These are phyloP conservation scores for Candida taoyuanica DNA, from an alignment of 805 yeast species.

Conservation along the genomic window DNA sequence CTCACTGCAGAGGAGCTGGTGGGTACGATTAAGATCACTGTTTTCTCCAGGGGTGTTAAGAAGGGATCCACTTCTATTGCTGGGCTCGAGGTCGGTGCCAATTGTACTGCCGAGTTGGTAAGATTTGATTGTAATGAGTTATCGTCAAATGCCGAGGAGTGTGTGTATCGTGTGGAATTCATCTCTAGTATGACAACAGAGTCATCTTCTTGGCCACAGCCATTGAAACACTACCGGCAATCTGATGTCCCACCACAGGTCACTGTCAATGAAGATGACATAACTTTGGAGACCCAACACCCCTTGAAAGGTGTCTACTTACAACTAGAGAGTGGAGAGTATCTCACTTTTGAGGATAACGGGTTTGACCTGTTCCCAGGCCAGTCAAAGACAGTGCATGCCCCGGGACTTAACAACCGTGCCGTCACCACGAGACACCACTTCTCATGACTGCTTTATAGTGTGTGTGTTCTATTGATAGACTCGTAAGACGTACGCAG, in stretches of 20 bases:
- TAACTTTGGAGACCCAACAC: constrained; percentile 24
- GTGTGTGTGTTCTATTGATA: too few species aligned
- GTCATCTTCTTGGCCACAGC: constrained; percentile 47
- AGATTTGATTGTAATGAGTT: not conserved
- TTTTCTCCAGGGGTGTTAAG: constrained; percentile 5
- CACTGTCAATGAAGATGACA: constrained; percentile 27
- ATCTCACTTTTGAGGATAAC: constrained; percentile 35
- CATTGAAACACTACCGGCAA: constrained; percentile 15
- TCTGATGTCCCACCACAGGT: constrained; percentile 21
- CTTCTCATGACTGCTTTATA: too few species aligned
- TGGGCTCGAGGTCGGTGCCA: constrained; percentile 1
- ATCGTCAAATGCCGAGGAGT: not conserved
- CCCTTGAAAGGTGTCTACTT: constrained; percentile 45
- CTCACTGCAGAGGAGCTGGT: constrained; percentile 1
- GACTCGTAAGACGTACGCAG: too few species aligned
- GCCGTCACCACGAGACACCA: constrained; percentile 7
- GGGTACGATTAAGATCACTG: constrained; percentile 5
- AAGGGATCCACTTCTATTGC: not conserved
- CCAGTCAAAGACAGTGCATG: constrained; percentile 10
- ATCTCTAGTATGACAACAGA: constrained; percentile 24
- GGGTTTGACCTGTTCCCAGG: constrained; percentile 47
- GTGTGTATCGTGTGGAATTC: constrained; percentile 16
- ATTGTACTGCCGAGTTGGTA: constrained; percentile 6
- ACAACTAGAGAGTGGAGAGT: constrained; percentile 19
- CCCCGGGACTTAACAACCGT: constrained; percentile 2